Conservation (phyloP, 2,329 filamentous ascomycete species). For the Botryosphaeria agaves region DNA sequence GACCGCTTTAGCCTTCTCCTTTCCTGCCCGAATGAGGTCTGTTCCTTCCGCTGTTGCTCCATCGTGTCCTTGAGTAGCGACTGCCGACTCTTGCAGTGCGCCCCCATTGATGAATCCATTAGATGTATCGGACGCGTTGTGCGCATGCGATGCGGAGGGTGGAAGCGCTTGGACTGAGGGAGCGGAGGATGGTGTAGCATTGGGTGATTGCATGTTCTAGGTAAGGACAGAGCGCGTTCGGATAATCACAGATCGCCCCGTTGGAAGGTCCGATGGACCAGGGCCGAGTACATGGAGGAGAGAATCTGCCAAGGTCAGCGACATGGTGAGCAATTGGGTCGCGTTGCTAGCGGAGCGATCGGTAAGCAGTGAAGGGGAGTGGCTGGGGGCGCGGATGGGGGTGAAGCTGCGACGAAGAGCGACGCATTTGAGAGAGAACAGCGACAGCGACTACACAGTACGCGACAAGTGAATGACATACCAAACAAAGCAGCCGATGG, state of each 20-base stretch:
- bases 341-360: too few species aligned
- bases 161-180: not conserved
- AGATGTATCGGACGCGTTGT: not conserved
- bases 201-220: not conserved
- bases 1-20: constrained; percentile 41
- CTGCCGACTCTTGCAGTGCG: not conserved
- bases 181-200: not conserved
- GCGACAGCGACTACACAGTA: too few species aligned
- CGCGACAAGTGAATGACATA: too few species aligned
- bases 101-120: not conserved
- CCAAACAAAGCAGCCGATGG: too few species aligned
- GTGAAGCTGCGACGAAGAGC: too few species aligned
- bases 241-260: not conserved
- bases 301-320: not conserved
- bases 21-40: constrained; percentile 37
- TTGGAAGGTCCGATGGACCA: not conserved
- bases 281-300: not conserved
- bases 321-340: not conserved
- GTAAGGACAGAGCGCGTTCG: too few species aligned
- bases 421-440: too few species aligned
- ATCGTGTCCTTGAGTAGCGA: constrained; percentile 2
- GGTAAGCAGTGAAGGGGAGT: too few species aligned
- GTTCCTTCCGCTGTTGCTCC: constrained; percentile 9
- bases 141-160: not conserved
- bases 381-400: too few species aligned